Base-by-base conservation (phyloP, 371 early-diverging fungal species). In the Mortierella sp. region DNA sequence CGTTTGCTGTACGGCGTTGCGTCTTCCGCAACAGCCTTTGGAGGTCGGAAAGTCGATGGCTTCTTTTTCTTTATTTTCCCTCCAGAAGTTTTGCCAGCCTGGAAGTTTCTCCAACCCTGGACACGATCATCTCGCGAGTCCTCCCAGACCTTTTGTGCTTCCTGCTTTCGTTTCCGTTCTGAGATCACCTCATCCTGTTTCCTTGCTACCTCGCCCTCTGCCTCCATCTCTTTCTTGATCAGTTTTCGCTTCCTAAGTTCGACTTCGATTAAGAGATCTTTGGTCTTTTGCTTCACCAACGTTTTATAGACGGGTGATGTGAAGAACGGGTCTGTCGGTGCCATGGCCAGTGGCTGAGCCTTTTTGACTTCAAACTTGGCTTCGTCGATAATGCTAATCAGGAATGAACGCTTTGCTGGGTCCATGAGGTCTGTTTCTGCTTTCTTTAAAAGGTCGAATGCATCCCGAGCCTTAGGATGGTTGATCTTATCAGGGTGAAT, bases 401-500 rank as follows among this genome's bases (percentile, higher is more conserved):
- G 82, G 50, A 88, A 88, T 32, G 82, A 72, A 32, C 93, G 85
- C 57, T 89, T 88, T 0, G 82, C 86, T 28, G 92, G 88, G 71
- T 94, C 95, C 81, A 87, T 88, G 38, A 96, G 84, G 67, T 93
- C 92, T 0, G 88, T 87, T 83, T 94, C 95, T 22, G 96, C 96
- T 76, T 91, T 90, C 71, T 96, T 96, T n/a, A 97, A 86, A 58
- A 91, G 63, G 28, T 94, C 92, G 77, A 97, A 97, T 0, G 96
- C 95, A 45, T 94, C 94, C 62, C 90, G 88, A 5, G 97, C 96
- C 15, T 87, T 82, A 22, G 90, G 90, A 74, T 96, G 96, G 63
- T 90, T 87, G 41, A 91, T 88, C 74, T 95, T 97, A 84, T 97
- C 97, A 3, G 97, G 97, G 74, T 97, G 97, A 41, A 95, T 92